phyloP scores from a whole-genome alignment of 164 flowering plant genomes.

The Magnolia sinica region DNA sequence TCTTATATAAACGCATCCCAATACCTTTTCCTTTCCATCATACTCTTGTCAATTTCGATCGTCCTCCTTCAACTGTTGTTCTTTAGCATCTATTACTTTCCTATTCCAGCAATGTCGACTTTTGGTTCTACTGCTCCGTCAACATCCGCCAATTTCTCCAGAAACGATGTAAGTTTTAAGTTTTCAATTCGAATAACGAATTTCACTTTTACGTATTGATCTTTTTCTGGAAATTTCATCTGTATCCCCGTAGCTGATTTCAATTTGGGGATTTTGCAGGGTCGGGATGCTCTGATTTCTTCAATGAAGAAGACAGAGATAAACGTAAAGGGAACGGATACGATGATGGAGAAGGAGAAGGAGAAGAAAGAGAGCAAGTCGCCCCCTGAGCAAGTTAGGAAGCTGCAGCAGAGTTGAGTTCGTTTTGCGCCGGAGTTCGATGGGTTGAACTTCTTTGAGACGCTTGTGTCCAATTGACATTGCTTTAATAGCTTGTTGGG shows the following conservation, averaged over 20 bases:
- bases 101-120: neutral
- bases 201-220: neutral
- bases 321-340: neutral
- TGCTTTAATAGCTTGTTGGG: neutral
- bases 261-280: neutral
- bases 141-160: neutral
- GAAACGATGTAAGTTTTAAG: too few relatives aligned
- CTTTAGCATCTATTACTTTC: neutral
- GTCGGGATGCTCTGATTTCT: neutral
- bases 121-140: neutral
- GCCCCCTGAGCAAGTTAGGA: neutral
- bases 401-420: neutral
- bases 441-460: slow-evolving; percentile 3
- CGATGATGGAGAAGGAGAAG: neutral
- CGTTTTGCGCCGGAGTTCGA: slow-evolving; percentile 6
- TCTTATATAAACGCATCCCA: neutral
- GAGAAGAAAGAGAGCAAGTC: neutral
- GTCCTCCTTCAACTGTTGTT: neutral
- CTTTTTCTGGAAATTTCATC: neutral
- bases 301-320: neutral
- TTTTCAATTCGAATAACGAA: neutral
- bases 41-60: neutral
- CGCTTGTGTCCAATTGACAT: neutral
- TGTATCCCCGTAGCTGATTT: neutral
- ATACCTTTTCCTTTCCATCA: neutral